Evolutionary conservation across 2,329 filamentous ascomycete species (phyloP).

Genomic region (Talaromyces verruculosus): DNA sequence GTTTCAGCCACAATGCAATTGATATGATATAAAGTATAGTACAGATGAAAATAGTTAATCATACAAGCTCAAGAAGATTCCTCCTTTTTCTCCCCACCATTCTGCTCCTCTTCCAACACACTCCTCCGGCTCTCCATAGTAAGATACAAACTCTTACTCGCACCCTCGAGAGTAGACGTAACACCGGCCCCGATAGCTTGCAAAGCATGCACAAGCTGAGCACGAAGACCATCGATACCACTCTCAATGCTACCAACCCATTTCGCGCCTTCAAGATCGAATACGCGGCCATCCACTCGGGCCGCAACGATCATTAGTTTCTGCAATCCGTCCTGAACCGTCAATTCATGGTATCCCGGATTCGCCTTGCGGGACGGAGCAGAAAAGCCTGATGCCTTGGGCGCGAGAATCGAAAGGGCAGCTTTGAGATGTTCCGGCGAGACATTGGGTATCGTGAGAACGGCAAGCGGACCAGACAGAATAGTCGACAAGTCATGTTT

Average conservation of each 20-base stretch:
- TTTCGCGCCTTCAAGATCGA: conserved; percentile 70
- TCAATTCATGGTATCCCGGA: conserved; percentile 76
- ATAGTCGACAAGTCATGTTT: conserved; percentile 69
- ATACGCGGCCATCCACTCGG: conserved; percentile 78
- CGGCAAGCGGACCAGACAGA: conserved; percentile 75
- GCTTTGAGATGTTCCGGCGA: conserved; percentile 81
- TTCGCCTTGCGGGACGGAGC: conserved; percentile 72
- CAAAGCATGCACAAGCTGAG: conserved; percentile 77
- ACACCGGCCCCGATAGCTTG: conserved; percentile 76
- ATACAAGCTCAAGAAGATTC: conserved; percentile 25
- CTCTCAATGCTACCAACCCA: conserved; percentile 78
- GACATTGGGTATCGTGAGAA: conserved; percentile 77
- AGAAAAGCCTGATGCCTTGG: conserved; percentile 70
- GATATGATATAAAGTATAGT: conserved; percentile 35
- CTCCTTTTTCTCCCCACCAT: conserved; percentile 38
- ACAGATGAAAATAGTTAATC: conserved; percentile 23
- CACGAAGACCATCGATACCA: conserved; percentile 75
- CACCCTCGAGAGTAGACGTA: conserved; percentile 74
- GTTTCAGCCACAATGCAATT: conserved; percentile 12
- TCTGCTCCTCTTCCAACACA: conserved; percentile 73
- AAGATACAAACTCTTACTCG: conserved; percentile 79
- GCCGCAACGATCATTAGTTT: conserved; percentile 87
- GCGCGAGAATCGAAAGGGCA: conserved; percentile 74
- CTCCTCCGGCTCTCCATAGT: conserved; percentile 79
- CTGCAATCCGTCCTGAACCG: conserved; percentile 76